Base-by-base conservation (phyloP, 1,284 basidiomycete genomes). In the Gomphus bonarii region DNA sequence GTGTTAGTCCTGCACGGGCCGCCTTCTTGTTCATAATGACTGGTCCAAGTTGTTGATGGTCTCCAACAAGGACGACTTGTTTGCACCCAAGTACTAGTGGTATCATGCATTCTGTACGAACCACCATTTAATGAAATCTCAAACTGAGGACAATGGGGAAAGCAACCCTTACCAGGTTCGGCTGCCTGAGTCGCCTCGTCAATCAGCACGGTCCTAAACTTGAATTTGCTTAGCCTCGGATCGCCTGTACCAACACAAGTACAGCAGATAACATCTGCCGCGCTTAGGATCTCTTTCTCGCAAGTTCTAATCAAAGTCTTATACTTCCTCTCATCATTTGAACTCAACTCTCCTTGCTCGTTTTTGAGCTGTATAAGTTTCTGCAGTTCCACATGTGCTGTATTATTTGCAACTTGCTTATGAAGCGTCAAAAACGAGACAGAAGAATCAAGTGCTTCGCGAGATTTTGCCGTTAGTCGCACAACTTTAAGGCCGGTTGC, bases 21-120 rank as follows among this genome's bases (percentile, higher is more conserved):
- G 95, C 97, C 70, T 99, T 98, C 81, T 98, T 99, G 82, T 98
- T 99, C 97, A 99, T 99, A 69, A 99, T 98, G 64, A 98, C 97
- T 9, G 97, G 97, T 1, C 97, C 97, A 50, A 99, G 85, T 79
- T 99, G 97, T 74, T 90, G 68, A 71, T 98, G 95, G 73, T 98
- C 95, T 54, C 97, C 97, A 53, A 99, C 97, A 52, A 99, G 84
- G 30, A 99, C 95, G 55, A 95, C 93, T 68, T 99, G 97, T 72
- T 98, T 99, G 71, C 95, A 98, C 30, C 97, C 97, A 66, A 98
- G 85, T 14, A 99, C 89, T 40, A 99, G 82, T 12, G 97, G 97
- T 64, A 99, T 99, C 94, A 99, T 97, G 72, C 95, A 97, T 73
- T 99, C 97, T 91, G 65, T n/a, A 18, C 57, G 58, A 36, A 35